Percentiles rank a stretch among this genome's conserved stretches.
Conservation (phyloP, 148 eudicot genomes). For the Beta vulgaris region DNA sequence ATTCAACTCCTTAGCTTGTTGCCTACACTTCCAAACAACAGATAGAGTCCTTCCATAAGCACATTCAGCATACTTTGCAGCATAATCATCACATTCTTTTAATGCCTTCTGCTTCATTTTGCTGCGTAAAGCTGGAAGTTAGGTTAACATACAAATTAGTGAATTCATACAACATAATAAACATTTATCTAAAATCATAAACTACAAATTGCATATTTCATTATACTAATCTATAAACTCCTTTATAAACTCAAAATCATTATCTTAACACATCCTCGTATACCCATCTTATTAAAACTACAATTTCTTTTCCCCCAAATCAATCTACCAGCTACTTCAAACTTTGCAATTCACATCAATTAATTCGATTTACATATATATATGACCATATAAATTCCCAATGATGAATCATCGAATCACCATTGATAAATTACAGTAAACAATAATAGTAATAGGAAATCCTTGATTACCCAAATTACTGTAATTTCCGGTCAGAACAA, state of each 20-base stretch:
- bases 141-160: constrained; percentile 33
- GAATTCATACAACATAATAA: background rate
- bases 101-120: constrained; percentile 96
- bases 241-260: background rate
- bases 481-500: background rate
- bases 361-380: background rate
- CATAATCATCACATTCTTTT: constrained; percentile 65
- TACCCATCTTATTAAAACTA: too few relatives aligned
- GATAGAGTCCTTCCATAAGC: constrained; percentile 84
- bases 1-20: constrained; percentile 82
- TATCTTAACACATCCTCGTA: too few relatives aligned
- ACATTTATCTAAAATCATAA: background rate
- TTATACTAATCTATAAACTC: background rate
- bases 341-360: background rate
- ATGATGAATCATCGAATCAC: background rate
- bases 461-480: background rate
- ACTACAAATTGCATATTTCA: background rate
- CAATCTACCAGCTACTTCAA: background rate
- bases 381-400: background rate
- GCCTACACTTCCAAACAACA: constrained; percentile 83
- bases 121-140: constrained; percentile 87
- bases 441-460: background rate
- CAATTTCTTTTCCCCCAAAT: too few relatives aligned
- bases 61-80: constrained; percentile 83
- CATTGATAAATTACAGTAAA: background rate